Conservation (phyloP, 2,329 filamentous ascomycete species). For the Sporothrix sp. region DNA sequence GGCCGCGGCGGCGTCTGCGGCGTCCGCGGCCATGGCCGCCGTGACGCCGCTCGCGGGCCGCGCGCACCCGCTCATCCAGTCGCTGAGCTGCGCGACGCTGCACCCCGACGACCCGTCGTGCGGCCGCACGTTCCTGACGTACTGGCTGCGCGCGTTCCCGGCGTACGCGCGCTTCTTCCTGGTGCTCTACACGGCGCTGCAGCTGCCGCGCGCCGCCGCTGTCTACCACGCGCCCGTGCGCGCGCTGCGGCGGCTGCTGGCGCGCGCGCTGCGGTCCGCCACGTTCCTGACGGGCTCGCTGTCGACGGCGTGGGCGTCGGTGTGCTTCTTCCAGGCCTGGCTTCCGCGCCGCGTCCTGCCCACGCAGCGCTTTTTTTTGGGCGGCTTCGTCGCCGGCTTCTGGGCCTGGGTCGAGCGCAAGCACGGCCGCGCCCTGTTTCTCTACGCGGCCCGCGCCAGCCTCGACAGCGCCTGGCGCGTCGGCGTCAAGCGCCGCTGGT, state of each 20-base stretch:
- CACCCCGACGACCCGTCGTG: constrained; percentile 86
- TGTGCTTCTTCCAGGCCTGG: constrained; percentile 78
- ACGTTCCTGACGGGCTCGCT: constrained; percentile 75
- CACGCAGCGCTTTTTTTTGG: constrained; percentile 81
- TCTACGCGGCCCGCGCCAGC: constrained; percentile 70
- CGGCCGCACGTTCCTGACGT: constrained; percentile 74
- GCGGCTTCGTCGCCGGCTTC: constrained; percentile 73
- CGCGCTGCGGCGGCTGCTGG: constrained; percentile 55
- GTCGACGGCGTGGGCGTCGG: constrained; percentile 75
- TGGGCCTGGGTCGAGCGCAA: constrained; percentile 71
- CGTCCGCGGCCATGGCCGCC: constrained; percentile 54
- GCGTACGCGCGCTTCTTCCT: constrained; percentile 68
- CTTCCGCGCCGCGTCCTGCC: constrained; percentile 66
- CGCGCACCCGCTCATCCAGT: constrained; percentile 78
- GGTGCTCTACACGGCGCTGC: constrained; percentile 60
- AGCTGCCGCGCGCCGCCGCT: constrained; percentile 52
- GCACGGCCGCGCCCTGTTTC: constrained; percentile 56
- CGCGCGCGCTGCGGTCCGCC: constrained; percentile 61
- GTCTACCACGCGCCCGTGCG: constrained; percentile 61
- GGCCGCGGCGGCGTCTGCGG: constrained; percentile 24
- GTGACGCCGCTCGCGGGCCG: constrained; percentile 71
- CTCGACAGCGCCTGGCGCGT: constrained; percentile 86
- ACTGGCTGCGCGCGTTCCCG: constrained; percentile 78
- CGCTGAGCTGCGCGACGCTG: constrained; percentile 78
- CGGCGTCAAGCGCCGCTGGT: constrained; percentile 81